Base-by-base conservation (phyloP, 2,329 filamentous ascomycete species). In the Onygenales sp. region DNA sequence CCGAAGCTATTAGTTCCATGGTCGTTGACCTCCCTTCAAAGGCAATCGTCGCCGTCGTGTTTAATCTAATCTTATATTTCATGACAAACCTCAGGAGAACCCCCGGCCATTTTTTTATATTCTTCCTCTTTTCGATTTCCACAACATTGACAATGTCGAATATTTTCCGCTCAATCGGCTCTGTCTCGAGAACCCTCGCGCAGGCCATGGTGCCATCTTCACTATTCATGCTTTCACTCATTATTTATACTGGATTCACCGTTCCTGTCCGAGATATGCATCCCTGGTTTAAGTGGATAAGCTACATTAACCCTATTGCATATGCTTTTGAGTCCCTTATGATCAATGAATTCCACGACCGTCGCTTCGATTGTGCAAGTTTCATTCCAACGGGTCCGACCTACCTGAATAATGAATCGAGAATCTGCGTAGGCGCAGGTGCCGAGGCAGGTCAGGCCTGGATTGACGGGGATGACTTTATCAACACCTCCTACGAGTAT, bases 251-350 rank as follows among this genome's bases (percentile, higher is more conserved):
- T 31, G 74, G 74, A 1, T 76, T 76, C 57, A 67, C 68, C 1
- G 69, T 76, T 9, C 72, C 73, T 1, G 66, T 65, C 0, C 62
- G 60, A 9, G 63, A 92, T 86, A 86, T 47, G 90, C 89, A 6
- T 87, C 90, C 69, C 69, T 95, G 88, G 88, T 86, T 86, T 61
- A 78, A 83, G 55, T 95, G 89, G 89, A 81, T 94, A 57, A 86
- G 86, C 65, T 92, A 88, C 65, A 72, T 93, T 39, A 84, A 93
- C 57, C 88, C 88, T 1, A 79, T 94, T 13, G 82, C 81, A 1
- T 95, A 94, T 58, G 82, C 83, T 0, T 95, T 94, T 63, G 89
- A 95, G 67, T 76, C 83, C 0, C 76, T 94, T 31, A 85, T 92
- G 78, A 79, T 88, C 58, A 94, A 94, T 68, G 90, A 95, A 68